Conservation (phyloP, 2,329 filamentous ascomycete genomes). For the Trichophyton verrucosum region DNA sequence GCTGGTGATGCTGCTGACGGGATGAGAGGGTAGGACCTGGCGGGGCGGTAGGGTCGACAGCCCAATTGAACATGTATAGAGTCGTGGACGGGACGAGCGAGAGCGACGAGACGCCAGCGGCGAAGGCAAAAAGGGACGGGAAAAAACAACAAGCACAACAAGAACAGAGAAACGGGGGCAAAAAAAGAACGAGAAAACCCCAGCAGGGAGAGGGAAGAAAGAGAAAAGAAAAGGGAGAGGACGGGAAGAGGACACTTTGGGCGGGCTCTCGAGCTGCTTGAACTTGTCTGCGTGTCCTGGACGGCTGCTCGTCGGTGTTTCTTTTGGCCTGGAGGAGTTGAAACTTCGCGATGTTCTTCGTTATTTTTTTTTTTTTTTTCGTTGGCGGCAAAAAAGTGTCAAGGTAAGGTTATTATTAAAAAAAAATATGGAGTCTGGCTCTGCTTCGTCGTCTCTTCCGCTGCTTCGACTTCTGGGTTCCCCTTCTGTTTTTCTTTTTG, state of each 20-base stretch:
- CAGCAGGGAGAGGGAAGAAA: background rate
- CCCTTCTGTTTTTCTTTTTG: no score
- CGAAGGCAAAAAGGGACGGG: background rate
- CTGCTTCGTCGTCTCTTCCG: background rate
- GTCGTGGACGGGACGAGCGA: background rate
- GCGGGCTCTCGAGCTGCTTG: background rate
- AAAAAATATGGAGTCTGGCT: background rate
- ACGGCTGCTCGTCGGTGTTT: background rate
- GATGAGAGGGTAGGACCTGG: conserved; percentile 13
- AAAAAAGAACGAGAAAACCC: background rate
- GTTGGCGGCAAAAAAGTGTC: background rate
- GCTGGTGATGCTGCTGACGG: conserved; percentile 15
- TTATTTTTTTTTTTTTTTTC: background rate
- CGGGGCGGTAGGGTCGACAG: conserved; percentile 7
- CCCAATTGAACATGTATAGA: conserved; percentile 11
- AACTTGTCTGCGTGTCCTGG: background rate
- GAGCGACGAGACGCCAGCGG: background rate
- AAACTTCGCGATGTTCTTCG: background rate
- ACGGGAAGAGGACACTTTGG: background rate
- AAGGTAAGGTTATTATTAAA: background rate
- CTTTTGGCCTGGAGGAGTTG: background rate
- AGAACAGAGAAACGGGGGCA: background rate
- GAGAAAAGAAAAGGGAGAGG: background rate
- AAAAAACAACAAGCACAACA: background rate
- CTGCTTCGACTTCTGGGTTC: no score